Conservation (phyloP, 1,284 basidiomycete genomes). For the Athelia sp. region DNA sequence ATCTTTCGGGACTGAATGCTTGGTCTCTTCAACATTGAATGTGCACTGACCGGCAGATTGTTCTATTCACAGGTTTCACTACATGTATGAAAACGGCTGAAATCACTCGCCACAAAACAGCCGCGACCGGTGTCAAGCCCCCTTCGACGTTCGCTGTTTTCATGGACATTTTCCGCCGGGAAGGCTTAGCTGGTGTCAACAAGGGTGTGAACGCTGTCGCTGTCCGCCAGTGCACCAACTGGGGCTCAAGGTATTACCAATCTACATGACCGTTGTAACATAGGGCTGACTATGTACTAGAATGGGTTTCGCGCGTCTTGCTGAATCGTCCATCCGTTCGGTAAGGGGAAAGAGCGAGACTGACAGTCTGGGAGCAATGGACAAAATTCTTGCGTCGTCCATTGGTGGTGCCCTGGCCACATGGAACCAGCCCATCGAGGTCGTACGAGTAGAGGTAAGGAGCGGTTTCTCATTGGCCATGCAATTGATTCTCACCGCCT, state of each 20-base stretch:
- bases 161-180: slow-evolving; percentile 88
- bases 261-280: not conserved
- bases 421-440: slow-evolving; percentile 99
- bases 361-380: slow-evolving; percentile 72
- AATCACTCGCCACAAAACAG: slow-evolving; percentile 96
- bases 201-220: slow-evolving; percentile 99
- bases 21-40: not conserved
- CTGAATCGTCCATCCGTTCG: slow-evolving; percentile 79
- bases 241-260: slow-evolving; percentile 84
- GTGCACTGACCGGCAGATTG: not conserved
- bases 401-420: slow-evolving; percentile 95
- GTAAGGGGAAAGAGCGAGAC: slow-evolving; percentile 72
- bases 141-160: slow-evolving; percentile 96
- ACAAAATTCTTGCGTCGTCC: slow-evolving; percentile 89
- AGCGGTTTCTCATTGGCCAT: slow-evolving; percentile 1
- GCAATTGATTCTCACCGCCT: slow-evolving; percentile 6
- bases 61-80: slow-evolving; percentile 73
- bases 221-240: slow-evolving; percentile 96
- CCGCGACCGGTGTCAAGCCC: slow-evolving; percentile 83
- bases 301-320: slow-evolving; percentile 95
- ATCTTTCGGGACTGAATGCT: slow-evolving; percentile 12
- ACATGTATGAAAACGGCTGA: slow-evolving; percentile 99
- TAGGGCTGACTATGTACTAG: slow-evolving; percentile 32
- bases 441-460: slow-evolving; percentile 83
- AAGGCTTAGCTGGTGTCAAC: slow-evolving; percentile 96